A percentile compares a stretch with the other conserved stretches of the same genome.
Evolutionary conservation across 805 yeast species (phyloP).

Genomic region (Saccharomycopsis sp.): DNA sequence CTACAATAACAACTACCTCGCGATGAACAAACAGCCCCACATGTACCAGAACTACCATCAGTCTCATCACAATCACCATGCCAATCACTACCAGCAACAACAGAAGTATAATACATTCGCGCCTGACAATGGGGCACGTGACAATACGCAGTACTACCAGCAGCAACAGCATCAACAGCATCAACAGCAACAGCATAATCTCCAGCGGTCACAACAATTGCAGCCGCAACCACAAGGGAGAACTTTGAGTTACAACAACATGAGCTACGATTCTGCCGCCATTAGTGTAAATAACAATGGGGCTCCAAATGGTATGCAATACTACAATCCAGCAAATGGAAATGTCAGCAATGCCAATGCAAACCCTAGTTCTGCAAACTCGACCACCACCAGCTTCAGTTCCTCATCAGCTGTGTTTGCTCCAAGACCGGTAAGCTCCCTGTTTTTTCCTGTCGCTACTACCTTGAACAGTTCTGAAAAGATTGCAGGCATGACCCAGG

Average conservation of each 20-base stretch:
- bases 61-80: no score
- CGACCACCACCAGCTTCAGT: slow-evolving; percentile 6
- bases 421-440: slow-evolving; percentile 11
- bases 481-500: background rate
- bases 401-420: slow-evolving; percentile 8
- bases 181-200: no score
- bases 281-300: background rate
- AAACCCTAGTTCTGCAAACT: background rate
- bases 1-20: no score
- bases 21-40: no score
- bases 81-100: no score
- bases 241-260: background rate
- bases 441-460: background rate
- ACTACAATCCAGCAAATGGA: background rate
- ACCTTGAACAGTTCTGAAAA: background rate
- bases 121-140: no score
- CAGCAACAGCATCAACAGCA: no score
- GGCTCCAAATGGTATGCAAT: background rate
- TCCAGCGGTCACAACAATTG: slow-evolving; percentile 1
- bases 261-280: slow-evolving; percentile 1
- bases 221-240: background rate
- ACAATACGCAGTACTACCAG: no score
- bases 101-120: no score
- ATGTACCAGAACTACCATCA: no score
- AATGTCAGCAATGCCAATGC: slow-evolving; percentile 1